Conservation (phyloP, 805 yeast species). For the Candida maesae region DNA sequence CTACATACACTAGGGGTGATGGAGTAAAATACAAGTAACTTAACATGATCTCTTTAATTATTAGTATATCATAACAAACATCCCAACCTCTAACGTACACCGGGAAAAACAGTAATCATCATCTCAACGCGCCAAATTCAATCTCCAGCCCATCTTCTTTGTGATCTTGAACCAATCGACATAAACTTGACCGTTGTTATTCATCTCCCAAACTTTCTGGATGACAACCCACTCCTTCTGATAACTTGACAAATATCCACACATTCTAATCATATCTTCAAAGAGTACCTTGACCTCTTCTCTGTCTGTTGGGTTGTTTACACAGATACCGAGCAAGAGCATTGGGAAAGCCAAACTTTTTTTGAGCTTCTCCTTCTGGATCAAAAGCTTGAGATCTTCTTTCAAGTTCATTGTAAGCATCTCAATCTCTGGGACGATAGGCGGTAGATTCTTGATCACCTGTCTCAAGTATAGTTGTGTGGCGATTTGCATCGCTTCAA, state of each 20-base stretch:
- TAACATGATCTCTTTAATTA: no score
- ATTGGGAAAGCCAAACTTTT: conserved; percentile 42
- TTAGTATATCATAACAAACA: no score
- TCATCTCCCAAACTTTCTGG: conserved; percentile 37
- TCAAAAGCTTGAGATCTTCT: conserved; percentile 47
- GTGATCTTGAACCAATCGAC: conserved; percentile 43
- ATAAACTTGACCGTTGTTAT: conserved; percentile 29
- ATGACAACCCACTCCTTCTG: conserved; percentile 34
- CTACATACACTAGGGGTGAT: no score
- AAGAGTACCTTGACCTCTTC: conserved; percentile 24
- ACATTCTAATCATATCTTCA: conserved; percentile 24
- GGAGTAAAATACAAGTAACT: no score
- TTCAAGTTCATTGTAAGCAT: conserved; percentile 43
- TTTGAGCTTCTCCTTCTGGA: conserved; percentile 45
- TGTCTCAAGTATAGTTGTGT: conserved; percentile 52
- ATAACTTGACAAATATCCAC: conserved; percentile 34
- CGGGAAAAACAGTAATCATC: no score
- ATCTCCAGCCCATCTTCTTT: conserved; percentile 37
- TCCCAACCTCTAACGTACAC: no score
- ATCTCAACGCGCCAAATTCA: conserved; percentile 27
- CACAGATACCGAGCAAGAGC: conserved; percentile 35
- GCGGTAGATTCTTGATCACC: conserved; percentile 46
- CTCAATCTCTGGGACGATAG: conserved; percentile 52
- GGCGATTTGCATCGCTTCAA: conserved; percentile 55
- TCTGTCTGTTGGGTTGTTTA: conserved; percentile 23